A percentile compares a stretch with the other conserved stretches of the same genome.
Evolutionary conservation across 1,139 yeast genomes (phyloP).

Genomic region (Yamadazyma atlantica): DNA sequence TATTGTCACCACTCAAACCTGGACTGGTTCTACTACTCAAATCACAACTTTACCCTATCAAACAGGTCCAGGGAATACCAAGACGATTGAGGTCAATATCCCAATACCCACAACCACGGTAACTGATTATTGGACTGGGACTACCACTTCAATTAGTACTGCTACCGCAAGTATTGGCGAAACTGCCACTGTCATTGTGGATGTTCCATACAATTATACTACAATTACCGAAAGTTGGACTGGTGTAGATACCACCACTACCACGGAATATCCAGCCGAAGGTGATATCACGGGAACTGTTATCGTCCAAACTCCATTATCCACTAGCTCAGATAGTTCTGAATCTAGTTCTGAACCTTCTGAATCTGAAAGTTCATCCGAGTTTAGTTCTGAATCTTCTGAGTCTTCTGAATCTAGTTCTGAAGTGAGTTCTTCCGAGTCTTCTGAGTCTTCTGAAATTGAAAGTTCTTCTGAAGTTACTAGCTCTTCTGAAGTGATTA

Average conservation of each 20-base stretch:
- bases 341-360: not conserved
- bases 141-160: slow-evolving; percentile 8
- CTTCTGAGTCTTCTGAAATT: slow-evolving; percentile 1
- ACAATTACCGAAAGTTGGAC: slow-evolving; percentile 4
- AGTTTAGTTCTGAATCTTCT: not conserved
- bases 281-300: too few species aligned
- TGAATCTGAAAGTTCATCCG: not conserved
- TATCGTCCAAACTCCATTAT: slow-evolving; percentile 2
- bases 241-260: slow-evolving; percentile 2
- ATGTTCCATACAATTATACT: slow-evolving; percentile 14
- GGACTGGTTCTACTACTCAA: slow-evolving; percentile 21
- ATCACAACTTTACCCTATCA: slow-evolving; percentile 21
- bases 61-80: slow-evolving; percentile 10
- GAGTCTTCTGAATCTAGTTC: not conserved
- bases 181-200: slow-evolving; percentile 13
- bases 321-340: not conserved
- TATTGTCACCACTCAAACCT: slow-evolving; percentile 22
- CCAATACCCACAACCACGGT: slow-evolving; percentile 14
- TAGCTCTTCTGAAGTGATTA: not conserved
- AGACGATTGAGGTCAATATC: slow-evolving; percentile 18
- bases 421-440: too few species aligned
- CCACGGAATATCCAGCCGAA: too few species aligned
- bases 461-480: not conserved
- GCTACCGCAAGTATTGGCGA: slow-evolving; percentile 11
- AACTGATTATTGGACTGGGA: slow-evolving; percentile 9